Percentiles rank a stretch among this genome's conserved stretches.
Conservation (phyloP, 2,329 filamentous ascomycete species). For the Neonectria neomacrospora region DNA sequence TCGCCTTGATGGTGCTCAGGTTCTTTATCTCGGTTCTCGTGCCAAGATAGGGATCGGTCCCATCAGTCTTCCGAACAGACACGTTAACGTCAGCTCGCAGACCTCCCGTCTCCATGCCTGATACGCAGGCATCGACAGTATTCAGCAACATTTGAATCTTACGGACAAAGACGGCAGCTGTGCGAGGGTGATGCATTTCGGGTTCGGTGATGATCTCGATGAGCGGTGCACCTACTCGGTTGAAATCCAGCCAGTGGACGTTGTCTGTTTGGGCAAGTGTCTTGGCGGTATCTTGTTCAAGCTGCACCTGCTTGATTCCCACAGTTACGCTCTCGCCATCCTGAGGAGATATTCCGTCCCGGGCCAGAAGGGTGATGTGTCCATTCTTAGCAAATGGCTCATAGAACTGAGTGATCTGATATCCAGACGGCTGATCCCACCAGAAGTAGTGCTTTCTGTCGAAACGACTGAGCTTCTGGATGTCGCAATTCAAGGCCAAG, state of each 20-base stretch:
- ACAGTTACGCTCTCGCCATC: slow-evolving; percentile 78
- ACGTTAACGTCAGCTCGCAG: slow-evolving; percentile 96
- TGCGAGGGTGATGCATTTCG: slow-evolving; percentile 85
- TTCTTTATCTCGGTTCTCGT: slow-evolving; percentile 98
- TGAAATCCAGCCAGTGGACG: slow-evolving; percentile 88
- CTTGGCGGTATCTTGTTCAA: slow-evolving; percentile 98
- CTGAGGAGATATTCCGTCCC: slow-evolving; percentile 83
- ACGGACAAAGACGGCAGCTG: slow-evolving; percentile 86
- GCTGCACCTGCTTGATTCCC: slow-evolving; percentile 92
- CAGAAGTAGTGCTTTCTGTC: slow-evolving; percentile 99
- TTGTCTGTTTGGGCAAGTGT: slow-evolving; percentile 81
- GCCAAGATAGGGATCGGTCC: slow-evolving; percentile 65
- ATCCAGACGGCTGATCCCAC: slow-evolving; percentile 95
- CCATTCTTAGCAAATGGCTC: slow-evolving; percentile 77
- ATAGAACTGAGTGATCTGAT: slow-evolving; percentile 98
- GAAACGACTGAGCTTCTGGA: slow-evolving; percentile 83
- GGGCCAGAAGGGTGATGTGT: slow-evolving; percentile 72
- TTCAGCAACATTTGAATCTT: slow-evolving; percentile 87
- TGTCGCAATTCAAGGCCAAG: slow-evolving; percentile 81
- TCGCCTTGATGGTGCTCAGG: slow-evolving; percentile 90
- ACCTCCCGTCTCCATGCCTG: slow-evolving; percentile 93
- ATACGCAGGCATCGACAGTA: slow-evolving; percentile 84
- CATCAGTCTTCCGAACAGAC: slow-evolving; percentile 75
- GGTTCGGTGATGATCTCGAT: slow-evolving; percentile 96
- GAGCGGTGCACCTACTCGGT: slow-evolving; percentile 88